These are phyloP conservation scores for Dothistroma septosporum DNA, from an alignment of 2,329 filamentous ascomycete species.

Conservation along the genomic window DNA sequence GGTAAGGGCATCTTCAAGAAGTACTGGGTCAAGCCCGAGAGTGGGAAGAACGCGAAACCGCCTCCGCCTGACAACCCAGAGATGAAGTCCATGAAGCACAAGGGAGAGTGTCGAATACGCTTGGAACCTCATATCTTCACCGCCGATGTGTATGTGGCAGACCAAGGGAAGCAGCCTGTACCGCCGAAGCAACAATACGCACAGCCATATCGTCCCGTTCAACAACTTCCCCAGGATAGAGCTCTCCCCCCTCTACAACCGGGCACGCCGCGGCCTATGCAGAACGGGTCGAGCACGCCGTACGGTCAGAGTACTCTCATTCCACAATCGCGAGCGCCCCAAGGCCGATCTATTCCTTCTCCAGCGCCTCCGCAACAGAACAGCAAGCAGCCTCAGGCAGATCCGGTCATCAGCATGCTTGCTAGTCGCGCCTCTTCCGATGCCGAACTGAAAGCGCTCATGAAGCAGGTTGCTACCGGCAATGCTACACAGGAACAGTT, in stretches of 20 bases:
- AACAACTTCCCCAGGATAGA: slow-evolving; percentile 21
- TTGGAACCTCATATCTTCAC: slow-evolving; percentile 79
- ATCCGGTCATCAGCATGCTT: slow-evolving; percentile 76
- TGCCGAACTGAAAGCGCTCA: slow-evolving; percentile 67
- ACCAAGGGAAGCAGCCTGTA: slow-evolving; percentile 53
- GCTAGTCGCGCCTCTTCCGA: slow-evolving; percentile 72
- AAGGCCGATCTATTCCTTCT: slow-evolving; percentile 11
- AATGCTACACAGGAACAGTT: slow-evolving; percentile 68
- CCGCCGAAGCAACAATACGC: slow-evolving; percentile 25
- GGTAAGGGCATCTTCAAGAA: slow-evolving; percentile 66
- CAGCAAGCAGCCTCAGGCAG: slow-evolving; percentile 39
- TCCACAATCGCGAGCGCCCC: slow-evolving; percentile 8
- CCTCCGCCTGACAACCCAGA: slow-evolving; percentile 43
- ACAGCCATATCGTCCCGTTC: slow-evolving; percentile 17
- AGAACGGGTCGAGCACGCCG: slow-evolving; percentile 9
- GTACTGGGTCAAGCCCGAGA: slow-evolving; percentile 71
- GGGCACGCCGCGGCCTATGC: slow-evolving; percentile 12
- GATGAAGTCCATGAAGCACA: slow-evolving; percentile 43
- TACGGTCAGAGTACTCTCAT: slow-evolving; percentile 12
- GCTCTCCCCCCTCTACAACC: slow-evolving; percentile 17
- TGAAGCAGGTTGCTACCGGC: slow-evolving; percentile 77
- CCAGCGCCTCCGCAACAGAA: slow-evolving; percentile 11
- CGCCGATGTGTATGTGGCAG: slow-evolving; percentile 68
- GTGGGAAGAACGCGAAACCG: slow-evolving; percentile 59
- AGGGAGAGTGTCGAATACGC: slow-evolving; percentile 68